Conservation (phyloP, 441 rosid species). For the Hura crepitans region DNA sequence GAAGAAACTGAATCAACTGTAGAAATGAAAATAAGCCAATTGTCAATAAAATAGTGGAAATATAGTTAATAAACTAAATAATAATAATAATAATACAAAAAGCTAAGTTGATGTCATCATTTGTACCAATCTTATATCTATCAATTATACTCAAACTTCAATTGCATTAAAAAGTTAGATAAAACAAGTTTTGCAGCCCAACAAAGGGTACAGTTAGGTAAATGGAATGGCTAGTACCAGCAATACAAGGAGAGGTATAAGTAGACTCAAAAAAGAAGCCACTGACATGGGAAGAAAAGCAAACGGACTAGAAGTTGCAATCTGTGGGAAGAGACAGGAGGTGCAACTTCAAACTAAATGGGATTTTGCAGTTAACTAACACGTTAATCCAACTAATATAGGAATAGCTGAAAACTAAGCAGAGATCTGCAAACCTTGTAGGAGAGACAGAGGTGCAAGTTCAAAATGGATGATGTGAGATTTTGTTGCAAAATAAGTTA, state of each 20-base stretch:
- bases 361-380: too few relatives aligned
- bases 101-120: not conserved
- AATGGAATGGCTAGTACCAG: not conserved
- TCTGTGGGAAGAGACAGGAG: not conserved
- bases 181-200: not conserved
- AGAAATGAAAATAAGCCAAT: constrained; percentile 29
- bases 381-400: not conserved
- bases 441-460: not conserved
- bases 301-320: not conserved
- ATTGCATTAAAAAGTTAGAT: not conserved
- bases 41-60: constrained; percentile 12
- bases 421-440: not conserved
- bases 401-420: not conserved
- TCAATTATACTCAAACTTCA: not conserved
- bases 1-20: constrained; percentile 63
- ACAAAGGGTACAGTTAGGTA: not conserved
- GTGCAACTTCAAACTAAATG: not conserved
- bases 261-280: not conserved
- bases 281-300: not conserved
- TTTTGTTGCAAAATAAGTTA: not conserved
- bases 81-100: not conserved
- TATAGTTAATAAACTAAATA: not conserved
- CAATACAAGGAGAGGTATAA: not conserved
- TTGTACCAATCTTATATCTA: not conserved
- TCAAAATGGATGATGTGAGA: not conserved